These are phyloP conservation scores for Umbelopsis vinacea DNA, from an alignment of 192 early-diverging fungal species.

Conservation along the genomic window DNA sequence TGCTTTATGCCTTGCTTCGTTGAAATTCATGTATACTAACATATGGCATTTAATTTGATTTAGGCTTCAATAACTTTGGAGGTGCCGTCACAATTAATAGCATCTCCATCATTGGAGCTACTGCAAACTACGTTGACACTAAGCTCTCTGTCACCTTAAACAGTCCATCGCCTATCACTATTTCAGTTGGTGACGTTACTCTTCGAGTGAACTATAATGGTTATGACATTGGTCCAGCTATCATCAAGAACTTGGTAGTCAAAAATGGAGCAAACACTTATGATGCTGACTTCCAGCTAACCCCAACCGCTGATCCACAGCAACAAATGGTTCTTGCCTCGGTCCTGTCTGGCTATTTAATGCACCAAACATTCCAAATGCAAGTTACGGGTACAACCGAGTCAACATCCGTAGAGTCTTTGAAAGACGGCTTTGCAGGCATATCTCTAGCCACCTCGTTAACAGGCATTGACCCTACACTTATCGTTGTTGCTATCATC, in stretches of 20 bases:
- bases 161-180: slow-evolving; percentile 58
- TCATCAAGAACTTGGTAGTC: slow-evolving; percentile 45
- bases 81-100: slow-evolving; percentile 23
- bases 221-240: slow-evolving; percentile 48
- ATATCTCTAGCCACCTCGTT: neutral
- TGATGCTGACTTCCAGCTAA: slow-evolving; percentile 48
- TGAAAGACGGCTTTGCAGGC: slow-evolving; percentile 45
- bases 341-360: slow-evolving; percentile 48
- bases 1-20: neutral
- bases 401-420: slow-evolving; percentile 46
- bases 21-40: neutral
- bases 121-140: slow-evolving; percentile 44
- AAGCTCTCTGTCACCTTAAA: slow-evolving; percentile 45
- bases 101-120: slow-evolving; percentile 21
- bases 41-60: slow-evolving; percentile 1
- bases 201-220: slow-evolving; percentile 42
- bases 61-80: slow-evolving; percentile 41
- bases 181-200: slow-evolving; percentile 50
- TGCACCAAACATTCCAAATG: slow-evolving; percentile 41
- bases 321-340: slow-evolving; percentile 32
- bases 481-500: neutral
- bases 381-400: slow-evolving; percentile 40
- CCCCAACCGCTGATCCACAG: slow-evolving; percentile 25
- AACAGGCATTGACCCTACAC: slow-evolving; percentile 16
- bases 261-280: slow-evolving; percentile 51